Evolutionary conservation across 306 rosid species (phyloP).

Genomic region (Citrullus colocynthis): DNA sequence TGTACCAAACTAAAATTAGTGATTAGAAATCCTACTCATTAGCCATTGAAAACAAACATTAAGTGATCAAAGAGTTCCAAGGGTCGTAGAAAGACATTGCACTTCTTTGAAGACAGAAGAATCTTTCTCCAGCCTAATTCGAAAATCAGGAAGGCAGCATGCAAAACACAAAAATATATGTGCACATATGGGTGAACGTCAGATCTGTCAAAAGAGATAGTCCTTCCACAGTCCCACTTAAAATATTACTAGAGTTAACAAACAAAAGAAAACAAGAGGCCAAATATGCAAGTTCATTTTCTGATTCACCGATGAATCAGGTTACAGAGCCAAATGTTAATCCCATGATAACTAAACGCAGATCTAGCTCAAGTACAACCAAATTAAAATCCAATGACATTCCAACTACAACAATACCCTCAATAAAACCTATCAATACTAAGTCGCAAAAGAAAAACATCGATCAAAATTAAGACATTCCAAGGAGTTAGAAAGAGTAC

Average conservation of each 20-base stretch:
- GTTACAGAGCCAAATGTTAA: neutral
- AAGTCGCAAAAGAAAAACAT: neutral
- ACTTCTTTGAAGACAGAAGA: neutral
- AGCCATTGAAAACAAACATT: neutral
- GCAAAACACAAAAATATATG: neutral
- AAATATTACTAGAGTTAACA: neutral
- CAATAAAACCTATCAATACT: neutral
- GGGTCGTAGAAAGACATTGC: neutral
- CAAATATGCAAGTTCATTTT: neutral
- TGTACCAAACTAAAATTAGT: neutral
- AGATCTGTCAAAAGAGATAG: neutral
- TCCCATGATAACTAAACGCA: neutral
- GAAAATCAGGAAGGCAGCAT: neutral
- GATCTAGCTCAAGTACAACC: neutral
- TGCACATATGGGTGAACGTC: neutral
- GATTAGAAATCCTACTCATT: neutral
- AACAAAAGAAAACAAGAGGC: neutral
- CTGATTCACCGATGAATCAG: neutral
- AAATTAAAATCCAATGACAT: neutral
- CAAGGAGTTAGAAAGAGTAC: constrained; percentile 18
- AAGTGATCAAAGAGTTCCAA: neutral
- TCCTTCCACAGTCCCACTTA: neutral
- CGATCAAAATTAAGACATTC: neutral
- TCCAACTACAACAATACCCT: neutral
- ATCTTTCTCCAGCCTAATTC: neutral